phyloP scores from a whole-genome alignment of 441 rosid species.

The Erysimum cheiri region DNA sequence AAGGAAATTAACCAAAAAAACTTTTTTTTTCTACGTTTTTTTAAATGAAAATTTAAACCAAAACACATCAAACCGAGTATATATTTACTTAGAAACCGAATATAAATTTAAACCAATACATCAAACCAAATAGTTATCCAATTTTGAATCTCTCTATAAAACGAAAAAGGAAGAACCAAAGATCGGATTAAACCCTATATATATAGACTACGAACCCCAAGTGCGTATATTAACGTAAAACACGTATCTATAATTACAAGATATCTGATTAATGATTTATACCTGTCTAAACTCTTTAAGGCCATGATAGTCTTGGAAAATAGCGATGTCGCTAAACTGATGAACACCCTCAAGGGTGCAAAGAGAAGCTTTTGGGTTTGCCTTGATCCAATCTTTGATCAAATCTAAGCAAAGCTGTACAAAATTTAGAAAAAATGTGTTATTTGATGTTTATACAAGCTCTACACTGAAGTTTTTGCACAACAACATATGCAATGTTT shows the following conservation, averaged over 20 bases:
- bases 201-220: neutral
- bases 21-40: no score
- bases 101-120: neutral
- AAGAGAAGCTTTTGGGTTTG: slow-evolving; percentile 59
- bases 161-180: neutral
- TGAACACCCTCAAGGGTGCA: slow-evolving; percentile 61
- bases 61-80: no score
- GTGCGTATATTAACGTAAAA: neutral
- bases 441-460: neutral
- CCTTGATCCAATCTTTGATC: slow-evolving; percentile 55
- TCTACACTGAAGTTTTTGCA: neutral
- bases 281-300: slow-evolving; percentile 58
- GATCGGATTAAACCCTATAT: neutral
- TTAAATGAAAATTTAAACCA: no score
- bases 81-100: neutral
- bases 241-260: neutral
- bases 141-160: neutral
- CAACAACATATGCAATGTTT: neutral
- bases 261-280: slow-evolving; percentile 8
- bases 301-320: slow-evolving; percentile 70
- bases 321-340: slow-evolving; percentile 58
- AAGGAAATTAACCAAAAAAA: neutral
- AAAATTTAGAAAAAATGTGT: neutral
- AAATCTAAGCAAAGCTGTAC: slow-evolving; percentile 61
- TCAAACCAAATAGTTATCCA: neutral